Base-by-base conservation (phyloP, 2,329 filamentous ascomycete genomes). In the Colletotrichum agaves region DNA sequence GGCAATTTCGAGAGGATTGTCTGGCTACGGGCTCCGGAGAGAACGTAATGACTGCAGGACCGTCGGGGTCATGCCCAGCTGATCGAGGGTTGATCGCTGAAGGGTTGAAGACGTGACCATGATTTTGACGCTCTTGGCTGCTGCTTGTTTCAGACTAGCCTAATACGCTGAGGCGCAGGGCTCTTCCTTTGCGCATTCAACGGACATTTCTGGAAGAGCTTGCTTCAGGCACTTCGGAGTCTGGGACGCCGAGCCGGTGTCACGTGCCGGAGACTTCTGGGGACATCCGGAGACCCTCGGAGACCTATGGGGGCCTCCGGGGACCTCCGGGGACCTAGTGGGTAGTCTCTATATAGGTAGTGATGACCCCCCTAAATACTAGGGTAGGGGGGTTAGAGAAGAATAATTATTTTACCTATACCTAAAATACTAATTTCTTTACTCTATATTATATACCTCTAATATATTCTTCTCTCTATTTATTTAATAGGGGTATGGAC, bases 61-160 rank as follows among this genome's bases (percentile, higher is more conserved):
- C 46, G 46, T 41, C 2, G 65, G 33, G 4, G 69, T 70, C 35
- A 52, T 19, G 37, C 19, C 19, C 11, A 58, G 21, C 39, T 66
- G 61, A 61, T 70, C 69, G n/a, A 69, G 39, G 15, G 49, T 52
- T 21, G 35, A 41, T 17, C 61, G 61, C 19, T 69, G 61, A 2
- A 70, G 53, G 52, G 69, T 59, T 39, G 61, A 46, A 13, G 65
- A 61, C 69, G 69, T 66, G 56, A 70, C 61, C 61, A 60, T 59
- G 39, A 70, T 70, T 58, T 70, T 70, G 6, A 69, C 13, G 19
- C 60, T 70, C 43, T 68, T 69, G n/a, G 55, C 44, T n/a, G 12
- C 1, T 21, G 5, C 19, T 52, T n/a, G 5, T 8, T 3, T 5
- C 4, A n/a, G 17, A 31, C 27, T n/a, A 49, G 46, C 19, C 21